Percentiles rank a stretch among this genome's conserved stretches.
phyloP scores from a whole-genome alignment of 108 stramenopile species.

The Nitzschia sp. region DNA sequence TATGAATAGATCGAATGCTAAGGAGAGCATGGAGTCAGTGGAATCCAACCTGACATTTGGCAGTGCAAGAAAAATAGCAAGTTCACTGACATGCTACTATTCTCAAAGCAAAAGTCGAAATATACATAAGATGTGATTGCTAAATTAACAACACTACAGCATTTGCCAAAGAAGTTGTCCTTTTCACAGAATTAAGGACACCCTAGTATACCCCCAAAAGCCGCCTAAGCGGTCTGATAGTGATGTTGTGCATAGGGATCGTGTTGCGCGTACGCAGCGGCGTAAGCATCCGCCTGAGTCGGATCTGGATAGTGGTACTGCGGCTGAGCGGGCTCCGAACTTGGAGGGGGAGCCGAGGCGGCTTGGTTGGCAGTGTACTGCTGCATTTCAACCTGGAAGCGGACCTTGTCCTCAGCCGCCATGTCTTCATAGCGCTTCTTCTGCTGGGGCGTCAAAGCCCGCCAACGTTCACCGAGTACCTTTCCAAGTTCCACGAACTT shows the following conservation, averaged over 20 bases:
- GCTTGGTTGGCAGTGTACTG: constrained; percentile 70
- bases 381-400: constrained; percentile 90
- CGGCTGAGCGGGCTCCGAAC: background rate
- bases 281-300: constrained; percentile 9
- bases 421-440: constrained; percentile 86
- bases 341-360: constrained; percentile 21
- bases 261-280: constrained; percentile 1
- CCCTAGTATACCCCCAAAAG: background rate
- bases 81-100: too few relatives aligned
- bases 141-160: too few relatives aligned
- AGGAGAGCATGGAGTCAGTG: too few relatives aligned
- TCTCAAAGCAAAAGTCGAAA: too few relatives aligned
- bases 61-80: too few relatives aligned
- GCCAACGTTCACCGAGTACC: constrained; percentile 91
- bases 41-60: too few relatives aligned
- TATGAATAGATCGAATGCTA: too few relatives aligned
- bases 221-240: constrained; percentile 9
- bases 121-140: too few relatives aligned
- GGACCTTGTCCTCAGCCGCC: constrained; percentile 84
- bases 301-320: constrained; percentile 10
- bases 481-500: constrained; percentile 92
- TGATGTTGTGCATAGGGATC: constrained; percentile 16
- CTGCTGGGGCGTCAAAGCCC: constrained; percentile 78
- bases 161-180: background rate
- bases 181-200: background rate